phyloP scores from a whole-genome alignment of 768 basidiomycete genomes.

The Bullera alba region DNA sequence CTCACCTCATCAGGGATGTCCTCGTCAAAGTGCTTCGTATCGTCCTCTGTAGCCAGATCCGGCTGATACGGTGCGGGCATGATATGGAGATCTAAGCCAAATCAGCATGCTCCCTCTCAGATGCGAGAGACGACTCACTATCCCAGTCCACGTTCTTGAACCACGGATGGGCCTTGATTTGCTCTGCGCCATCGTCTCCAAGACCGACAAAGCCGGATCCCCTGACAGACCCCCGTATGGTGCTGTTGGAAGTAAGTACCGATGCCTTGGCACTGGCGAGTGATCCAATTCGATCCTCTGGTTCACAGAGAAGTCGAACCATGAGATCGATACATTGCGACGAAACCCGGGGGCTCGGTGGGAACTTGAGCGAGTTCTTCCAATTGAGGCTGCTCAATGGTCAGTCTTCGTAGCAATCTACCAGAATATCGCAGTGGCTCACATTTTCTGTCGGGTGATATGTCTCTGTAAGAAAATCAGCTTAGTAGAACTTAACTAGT shows the following conservation, averaged over 20 bases:
- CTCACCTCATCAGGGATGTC: constrained; percentile 85
- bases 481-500: constrained; percentile 19
- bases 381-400: constrained; percentile 60
- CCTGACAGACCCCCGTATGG: constrained; percentile 2
- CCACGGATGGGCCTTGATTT: constrained; percentile 86
- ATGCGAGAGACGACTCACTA: constrained; percentile 40
- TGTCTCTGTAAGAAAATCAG: constrained; percentile 60
- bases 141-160: constrained; percentile 86
- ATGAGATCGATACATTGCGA: constrained; percentile 81
- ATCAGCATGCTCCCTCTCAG: background rate
- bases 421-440: background rate
- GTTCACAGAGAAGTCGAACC: constrained; percentile 83
- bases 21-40: constrained; percentile 90
- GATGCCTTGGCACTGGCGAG: constrained; percentile 36
- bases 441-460: constrained; percentile 90
- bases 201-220: constrained; percentile 9
- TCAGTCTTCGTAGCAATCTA: background rate
- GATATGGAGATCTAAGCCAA: constrained; percentile 58
- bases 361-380: constrained; percentile 82
- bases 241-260: constrained; percentile 41
- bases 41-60: constrained; percentile 68
- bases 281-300: constrained; percentile 71
- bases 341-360: constrained; percentile 72
- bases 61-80: constrained; percentile 84
- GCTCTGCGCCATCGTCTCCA: constrained; percentile 69